phyloP scores from a whole-genome alignment of 2,329 filamentous ascomycete species.

The Botrytis sinoallii region DNA sequence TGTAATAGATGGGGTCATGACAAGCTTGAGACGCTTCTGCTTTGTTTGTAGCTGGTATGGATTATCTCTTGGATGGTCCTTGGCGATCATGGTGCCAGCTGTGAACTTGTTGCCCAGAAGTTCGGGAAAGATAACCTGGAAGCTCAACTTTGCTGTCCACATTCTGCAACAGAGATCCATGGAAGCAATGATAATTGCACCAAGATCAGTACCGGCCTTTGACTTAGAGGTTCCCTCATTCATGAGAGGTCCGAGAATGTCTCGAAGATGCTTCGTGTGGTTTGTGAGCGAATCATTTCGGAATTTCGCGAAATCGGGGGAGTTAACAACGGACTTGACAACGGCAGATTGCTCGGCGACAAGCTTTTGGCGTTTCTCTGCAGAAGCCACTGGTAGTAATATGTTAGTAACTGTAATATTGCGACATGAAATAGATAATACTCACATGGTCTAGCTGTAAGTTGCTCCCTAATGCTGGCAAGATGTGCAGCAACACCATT shows the following conservation, averaged over 20 bases:
- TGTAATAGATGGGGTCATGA: slow-evolving; percentile 54
- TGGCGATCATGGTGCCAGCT: slow-evolving; percentile 46
- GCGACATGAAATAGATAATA: slow-evolving; percentile 27
- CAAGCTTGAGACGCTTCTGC: slow-evolving; percentile 52
- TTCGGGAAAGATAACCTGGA: slow-evolving; percentile 51
- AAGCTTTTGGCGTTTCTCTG: slow-evolving; percentile 37
- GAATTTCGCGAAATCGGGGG: slow-evolving; percentile 36
- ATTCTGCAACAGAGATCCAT: slow-evolving; percentile 44
- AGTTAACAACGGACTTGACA: slow-evolving; percentile 41
- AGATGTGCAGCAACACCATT: slow-evolving; percentile 30
- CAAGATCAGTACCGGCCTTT: slow-evolving; percentile 43
- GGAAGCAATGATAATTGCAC: slow-evolving; percentile 25
- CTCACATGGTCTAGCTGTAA: slow-evolving; percentile 27
- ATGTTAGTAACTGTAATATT: slow-evolving; percentile 18
- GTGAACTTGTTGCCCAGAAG: slow-evolving; percentile 48
- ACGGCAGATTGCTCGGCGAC: slow-evolving; percentile 40
- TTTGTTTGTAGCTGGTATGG: slow-evolving; percentile 47
- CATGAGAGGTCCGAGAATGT: slow-evolving; percentile 46
- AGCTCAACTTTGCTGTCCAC: slow-evolving; percentile 41
- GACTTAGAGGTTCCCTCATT: slow-evolving; percentile 39
- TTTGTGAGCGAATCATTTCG: slow-evolving; percentile 24
- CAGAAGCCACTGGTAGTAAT: slow-evolving; percentile 24
- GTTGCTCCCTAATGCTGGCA: slow-evolving; percentile 24
- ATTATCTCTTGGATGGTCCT: slow-evolving; percentile 43
- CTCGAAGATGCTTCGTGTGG: slow-evolving; percentile 38